Conservation (phyloP, 1,139 yeast species). For the Sugiyamaella grinbergsii region DNA sequence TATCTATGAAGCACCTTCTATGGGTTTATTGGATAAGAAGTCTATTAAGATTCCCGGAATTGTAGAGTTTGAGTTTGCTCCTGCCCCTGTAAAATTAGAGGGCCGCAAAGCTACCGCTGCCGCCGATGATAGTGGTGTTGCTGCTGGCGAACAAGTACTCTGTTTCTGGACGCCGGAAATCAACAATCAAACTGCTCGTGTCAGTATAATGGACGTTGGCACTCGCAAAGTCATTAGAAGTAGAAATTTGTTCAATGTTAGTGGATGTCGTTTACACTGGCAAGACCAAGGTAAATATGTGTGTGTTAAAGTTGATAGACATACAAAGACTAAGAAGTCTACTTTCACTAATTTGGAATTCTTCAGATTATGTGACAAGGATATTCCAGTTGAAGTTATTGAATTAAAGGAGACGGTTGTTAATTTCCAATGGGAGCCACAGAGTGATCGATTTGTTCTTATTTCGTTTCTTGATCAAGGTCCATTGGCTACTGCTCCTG, state of each 20-base stretch:
- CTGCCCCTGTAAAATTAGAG: constrained; percentile 74
- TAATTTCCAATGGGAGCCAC: constrained; percentile 96
- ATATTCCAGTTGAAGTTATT: constrained; percentile 90
- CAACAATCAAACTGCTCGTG: constrained; percentile 91
- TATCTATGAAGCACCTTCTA: constrained; percentile 72
- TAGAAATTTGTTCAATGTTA: constrained; percentile 90
- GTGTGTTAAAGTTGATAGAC: constrained; percentile 96
- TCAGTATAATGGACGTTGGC: constrained; percentile 86
- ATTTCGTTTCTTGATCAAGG: constrained; percentile 53
- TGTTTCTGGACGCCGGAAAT: constrained; percentile 98
- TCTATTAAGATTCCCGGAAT: constrained; percentile 81
- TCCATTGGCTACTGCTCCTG: constrained; percentile 49
- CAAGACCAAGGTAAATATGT: constrained; percentile 81
- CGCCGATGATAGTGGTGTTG: constrained; percentile 37
- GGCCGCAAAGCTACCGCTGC: constrained; percentile 39
- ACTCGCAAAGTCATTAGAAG: constrained; percentile 82
- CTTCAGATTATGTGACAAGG: constrained; percentile 83
- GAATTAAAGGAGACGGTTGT: constrained; percentile 89
- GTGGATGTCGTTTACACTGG: constrained; percentile 93
- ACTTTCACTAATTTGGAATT: constrained; percentile 90
- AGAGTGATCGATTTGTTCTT: constrained; percentile 79
- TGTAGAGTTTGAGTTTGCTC: constrained; percentile 94
- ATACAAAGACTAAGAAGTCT: constrained; percentile 92
- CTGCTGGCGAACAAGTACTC: constrained; percentile 64
- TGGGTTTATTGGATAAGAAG: constrained; percentile 82